Evolutionary conservation across 2,329 filamentous ascomycete genomes (phyloP).

Genomic region (Didymella lethalis): DNA sequence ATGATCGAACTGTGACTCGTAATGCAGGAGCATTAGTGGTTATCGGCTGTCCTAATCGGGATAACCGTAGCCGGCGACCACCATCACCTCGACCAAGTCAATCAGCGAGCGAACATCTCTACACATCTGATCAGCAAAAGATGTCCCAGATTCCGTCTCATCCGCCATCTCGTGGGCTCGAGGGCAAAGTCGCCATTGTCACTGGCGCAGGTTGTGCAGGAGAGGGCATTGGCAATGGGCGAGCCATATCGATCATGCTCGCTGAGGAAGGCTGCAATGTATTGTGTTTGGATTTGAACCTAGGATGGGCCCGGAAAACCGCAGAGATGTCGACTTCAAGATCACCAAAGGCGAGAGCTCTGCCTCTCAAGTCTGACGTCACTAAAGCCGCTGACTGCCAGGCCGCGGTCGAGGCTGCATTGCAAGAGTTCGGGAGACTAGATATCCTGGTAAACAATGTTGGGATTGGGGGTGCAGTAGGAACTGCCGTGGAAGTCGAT

Average conservation of each 20-base stretch:
- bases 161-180: slow-evolving; percentile 52
- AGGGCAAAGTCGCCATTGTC: slow-evolving; percentile 61
- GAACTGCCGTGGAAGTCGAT: slow-evolving; percentile 68
- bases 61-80: slow-evolving; percentile 2
- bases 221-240: slow-evolving; percentile 68
- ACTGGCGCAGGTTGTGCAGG: slow-evolving; percentile 66
- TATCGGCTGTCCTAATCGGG: slow-evolving; percentile 10
- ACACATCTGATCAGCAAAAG: not conserved
- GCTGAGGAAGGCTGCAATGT: slow-evolving; percentile 66
- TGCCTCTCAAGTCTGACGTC: slow-evolving; percentile 63
- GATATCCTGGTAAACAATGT: slow-evolving; percentile 73
- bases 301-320: slow-evolving; percentile 61
- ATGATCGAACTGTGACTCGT: not conserved
- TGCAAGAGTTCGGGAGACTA: slow-evolving; percentile 62
- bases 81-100: not conserved
- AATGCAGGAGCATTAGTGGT: not conserved
- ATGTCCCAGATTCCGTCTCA: slow-evolving; percentile 29
- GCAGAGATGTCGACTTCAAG: slow-evolving; percentile 58
- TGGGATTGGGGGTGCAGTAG: slow-evolving; percentile 65
- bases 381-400: slow-evolving; percentile 63
- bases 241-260: slow-evolving; percentile 65
- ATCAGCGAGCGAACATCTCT: too few relatives aligned
- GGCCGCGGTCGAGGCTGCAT: slow-evolving; percentile 50
- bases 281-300: slow-evolving; percentile 65
- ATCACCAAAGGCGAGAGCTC: slow-evolving; percentile 26